Conservation (phyloP, 139 green algal genomes). For the Tetraselmis striata region DNA sequence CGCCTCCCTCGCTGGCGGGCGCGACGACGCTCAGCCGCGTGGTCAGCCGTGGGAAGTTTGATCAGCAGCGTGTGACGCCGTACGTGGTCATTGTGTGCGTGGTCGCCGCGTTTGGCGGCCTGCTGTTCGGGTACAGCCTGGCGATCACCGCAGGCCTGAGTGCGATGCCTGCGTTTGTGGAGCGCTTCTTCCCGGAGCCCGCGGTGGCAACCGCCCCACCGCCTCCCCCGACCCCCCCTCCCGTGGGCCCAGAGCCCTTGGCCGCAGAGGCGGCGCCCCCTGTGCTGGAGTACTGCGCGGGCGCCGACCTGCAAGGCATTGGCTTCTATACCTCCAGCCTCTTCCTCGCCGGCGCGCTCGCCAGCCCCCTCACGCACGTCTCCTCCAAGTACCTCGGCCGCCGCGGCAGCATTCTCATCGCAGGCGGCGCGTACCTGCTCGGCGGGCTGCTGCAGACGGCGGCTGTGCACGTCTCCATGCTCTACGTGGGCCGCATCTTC, state of each 20-base stretch:
- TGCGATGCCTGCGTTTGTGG: constrained; percentile 35
- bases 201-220: background rate
- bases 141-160: constrained; percentile 48
- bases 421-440: constrained; percentile 41
- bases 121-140: constrained; percentile 55
- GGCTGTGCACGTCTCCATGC: constrained; percentile 51
- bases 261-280: too few species aligned
- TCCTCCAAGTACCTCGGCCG: constrained; percentile 26
- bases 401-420: constrained; percentile 44
- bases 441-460: constrained; percentile 42
- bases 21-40: background rate
- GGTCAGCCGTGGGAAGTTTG: background rate
- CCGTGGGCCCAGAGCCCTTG: too few species aligned
- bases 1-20: background rate
- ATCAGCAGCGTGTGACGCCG: background rate
- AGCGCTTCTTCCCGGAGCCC: constrained; percentile 46
- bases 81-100: constrained; percentile 3
- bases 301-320: background rate
- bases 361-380: background rate
- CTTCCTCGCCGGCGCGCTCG: constrained; percentile 48
- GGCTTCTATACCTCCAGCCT: constrained; percentile 61
- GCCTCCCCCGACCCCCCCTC: too few species aligned
- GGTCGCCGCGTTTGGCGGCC: constrained; percentile 33
- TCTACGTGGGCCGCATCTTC: constrained; percentile 60
- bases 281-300: background rate